Percentiles rank a stretch among this genome's conserved stretches.
Conservation (phyloP, 2,329 filamentous ascomycete species). For the Xylaria arbuscula region DNA sequence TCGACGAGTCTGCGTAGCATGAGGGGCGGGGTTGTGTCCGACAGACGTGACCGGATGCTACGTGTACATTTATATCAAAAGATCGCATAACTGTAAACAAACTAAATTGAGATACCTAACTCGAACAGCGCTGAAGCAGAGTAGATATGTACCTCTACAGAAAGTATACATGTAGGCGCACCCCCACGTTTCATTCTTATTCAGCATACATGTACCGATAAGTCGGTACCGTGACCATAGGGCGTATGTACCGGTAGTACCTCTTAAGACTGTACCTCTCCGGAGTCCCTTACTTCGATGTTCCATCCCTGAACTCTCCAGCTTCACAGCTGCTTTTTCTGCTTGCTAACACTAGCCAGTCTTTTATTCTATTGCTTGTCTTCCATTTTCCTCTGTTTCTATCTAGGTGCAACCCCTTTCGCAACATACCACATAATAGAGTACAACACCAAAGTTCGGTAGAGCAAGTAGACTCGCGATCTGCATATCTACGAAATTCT, state of each 20-base stretch:
- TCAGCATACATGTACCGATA: not conserved
- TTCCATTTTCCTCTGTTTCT: not conserved
- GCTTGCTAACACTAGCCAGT: too few relatives aligned
- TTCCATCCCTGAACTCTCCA: not conserved
- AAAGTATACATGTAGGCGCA: not conserved
- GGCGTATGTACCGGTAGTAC: too few relatives aligned
- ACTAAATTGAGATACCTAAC: not conserved
- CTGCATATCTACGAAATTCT: not conserved
- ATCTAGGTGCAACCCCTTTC: not conserved
- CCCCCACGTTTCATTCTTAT: conserved; percentile 29
- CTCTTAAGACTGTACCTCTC: not conserved
- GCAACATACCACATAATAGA: not conserved
- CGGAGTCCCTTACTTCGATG: not conserved
- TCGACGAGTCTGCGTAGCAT: not conserved
- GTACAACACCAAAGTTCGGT: not conserved
- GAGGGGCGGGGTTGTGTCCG: not conserved
- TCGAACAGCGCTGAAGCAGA: not conserved
- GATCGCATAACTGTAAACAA: not conserved
- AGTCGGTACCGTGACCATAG: not conserved
- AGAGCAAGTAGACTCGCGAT: not conserved
- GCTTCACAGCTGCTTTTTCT: too few relatives aligned
- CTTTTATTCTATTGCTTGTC: not conserved
- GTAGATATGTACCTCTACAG: not conserved
- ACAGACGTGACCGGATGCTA: not conserved
- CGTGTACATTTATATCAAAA: not conserved